Evolutionary conservation across 2,329 filamentous ascomycete species (phyloP).

Genomic region (Hymenoscyphus fructigenus): DNA sequence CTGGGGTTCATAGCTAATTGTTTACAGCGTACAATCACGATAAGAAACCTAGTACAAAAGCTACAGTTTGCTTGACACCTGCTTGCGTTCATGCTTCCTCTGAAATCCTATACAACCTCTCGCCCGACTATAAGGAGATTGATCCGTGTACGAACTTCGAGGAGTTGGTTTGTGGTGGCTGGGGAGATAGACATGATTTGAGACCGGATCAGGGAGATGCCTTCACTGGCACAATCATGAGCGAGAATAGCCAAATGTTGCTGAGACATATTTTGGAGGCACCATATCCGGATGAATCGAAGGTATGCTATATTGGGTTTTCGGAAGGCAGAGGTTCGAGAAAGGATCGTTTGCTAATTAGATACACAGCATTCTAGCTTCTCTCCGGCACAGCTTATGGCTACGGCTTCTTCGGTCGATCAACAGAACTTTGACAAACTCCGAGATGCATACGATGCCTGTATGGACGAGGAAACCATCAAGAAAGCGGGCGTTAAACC

Average conservation of each 20-base stretch:
- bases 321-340: background rate
- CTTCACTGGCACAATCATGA: conserved; percentile 61
- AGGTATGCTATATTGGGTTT: conserved; percentile 31
- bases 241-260: conserved; percentile 56
- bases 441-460: conserved; percentile 63
- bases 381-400: conserved; percentile 43
- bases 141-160: conserved; percentile 72
- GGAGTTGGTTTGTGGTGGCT: conserved; percentile 66
- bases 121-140: conserved; percentile 59
- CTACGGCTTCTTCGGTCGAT: conserved; percentile 46
- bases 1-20: conserved; percentile 11
- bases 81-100: conserved; percentile 64
- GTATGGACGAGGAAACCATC: conserved; percentile 60
- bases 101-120: conserved; percentile 60
- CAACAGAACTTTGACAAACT: conserved; percentile 66
- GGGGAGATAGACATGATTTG: conserved; percentile 62
- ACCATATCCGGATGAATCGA: conserved; percentile 46
- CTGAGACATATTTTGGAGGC: conserved; percentile 64
- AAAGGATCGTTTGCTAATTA: background rate
- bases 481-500: conserved; percentile 55
- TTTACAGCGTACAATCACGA: conserved; percentile 18
- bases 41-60: conserved; percentile 17
- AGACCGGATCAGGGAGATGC: conserved; percentile 61
- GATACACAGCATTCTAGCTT: conserved; percentile 48
- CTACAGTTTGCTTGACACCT: conserved; percentile 52